Percentiles rank a stretch among this genome's conserved stretches.
phyloP scores from a whole-genome alignment of 345 rosid genomes.

The Rubroshorea leprosula region DNA sequence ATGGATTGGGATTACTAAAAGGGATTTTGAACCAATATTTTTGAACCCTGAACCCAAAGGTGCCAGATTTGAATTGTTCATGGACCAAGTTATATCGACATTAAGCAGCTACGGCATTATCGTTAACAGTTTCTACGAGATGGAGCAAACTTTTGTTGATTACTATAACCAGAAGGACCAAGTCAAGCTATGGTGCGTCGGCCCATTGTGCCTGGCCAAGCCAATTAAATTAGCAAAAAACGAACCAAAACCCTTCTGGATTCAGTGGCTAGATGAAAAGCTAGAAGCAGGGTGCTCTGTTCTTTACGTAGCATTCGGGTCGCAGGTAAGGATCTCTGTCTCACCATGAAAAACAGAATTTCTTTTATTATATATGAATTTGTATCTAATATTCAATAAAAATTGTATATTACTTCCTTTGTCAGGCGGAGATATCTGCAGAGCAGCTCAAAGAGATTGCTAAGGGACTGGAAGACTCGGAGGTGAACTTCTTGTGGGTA shows the following conservation, averaged over 20 bases:
- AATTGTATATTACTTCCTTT: no score
- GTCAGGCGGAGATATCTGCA: conserved; percentile 49
- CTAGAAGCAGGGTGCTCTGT: conserved; percentile 39
- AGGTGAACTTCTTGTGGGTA: conserved; percentile 62
- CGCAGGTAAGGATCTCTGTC: no score
- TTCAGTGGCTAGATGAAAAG: conserved; percentile 31
- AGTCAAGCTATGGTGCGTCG: conserved; percentile 38
- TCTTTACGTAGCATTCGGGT: conserved; percentile 73
- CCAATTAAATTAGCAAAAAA: conserved; percentile 8
- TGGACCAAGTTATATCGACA: conserved; percentile 10
- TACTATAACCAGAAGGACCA: conserved; percentile 10
- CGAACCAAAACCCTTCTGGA: conserved; percentile 39
- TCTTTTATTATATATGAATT: no score
- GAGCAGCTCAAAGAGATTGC: conserved; percentile 52
- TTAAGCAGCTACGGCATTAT: conserved; percentile 36
- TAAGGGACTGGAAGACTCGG: conserved; percentile 50
- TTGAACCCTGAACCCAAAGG: conserved; percentile 11
- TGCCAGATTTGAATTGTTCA: conserved; percentile 10
- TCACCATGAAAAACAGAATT: no score
- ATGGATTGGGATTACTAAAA: conserved; percentile 49
- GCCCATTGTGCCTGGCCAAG: conserved; percentile 49
- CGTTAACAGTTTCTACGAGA: conserved; percentile 57
- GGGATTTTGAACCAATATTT: conserved; percentile 24
- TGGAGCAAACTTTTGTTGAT: conserved; percentile 52
- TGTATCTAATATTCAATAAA: no score